Evolutionary conservation across 495 filamentous ascomycete genomes (phyloP), one percentile per base, ranked within the genome.

Genomic region (Penicillium egyptiacum): DNA sequence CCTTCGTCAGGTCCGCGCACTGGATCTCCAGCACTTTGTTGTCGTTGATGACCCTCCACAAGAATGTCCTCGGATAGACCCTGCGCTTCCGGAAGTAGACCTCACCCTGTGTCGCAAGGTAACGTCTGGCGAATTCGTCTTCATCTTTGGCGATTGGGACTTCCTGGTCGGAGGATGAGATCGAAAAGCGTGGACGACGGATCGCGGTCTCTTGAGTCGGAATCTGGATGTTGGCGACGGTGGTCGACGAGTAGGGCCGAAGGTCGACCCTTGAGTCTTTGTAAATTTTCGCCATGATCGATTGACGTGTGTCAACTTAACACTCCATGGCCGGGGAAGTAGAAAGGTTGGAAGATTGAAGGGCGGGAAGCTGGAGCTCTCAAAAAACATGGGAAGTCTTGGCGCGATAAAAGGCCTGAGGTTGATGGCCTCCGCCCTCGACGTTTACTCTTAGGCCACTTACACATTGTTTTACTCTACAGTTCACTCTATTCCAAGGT

Each of bases 1-100:
- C 79, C 69, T 88, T 93, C 35, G 82, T 86, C 55, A 97, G 71
- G 72, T 98, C 94, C 63, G 87, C 84, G 33, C 85, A 86, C 70
- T 90, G 88, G 50, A 98, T 79, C 68, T 92, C 90, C 51, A 98
- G 78, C 44, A 92, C 79, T 62, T 83, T 89, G 64, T 85, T 85
- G 63, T 87, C 85, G 66, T 95, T 87, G 58, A 97, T 73, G 19
- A 98, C 80, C 52, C 94, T 80, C 93, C 95, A 98, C 22, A 96
- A 79, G 62, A 98, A 92, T 65, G 81, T 87, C 61, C 89, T 84
- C 45, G 94, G 95, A 55, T 88, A 89, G 52, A 77, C 74, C 55
- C 84, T 83, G 61, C 86, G 79, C 64, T 83, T 83, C 52, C 93
- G 83, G 72, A 96, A 90, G 79, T 90, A 95, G 40, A 98, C 82